phyloP scores from a whole-genome alignment of 768 basidiomycete species.

The Coprinopsis cinerea region DNA sequence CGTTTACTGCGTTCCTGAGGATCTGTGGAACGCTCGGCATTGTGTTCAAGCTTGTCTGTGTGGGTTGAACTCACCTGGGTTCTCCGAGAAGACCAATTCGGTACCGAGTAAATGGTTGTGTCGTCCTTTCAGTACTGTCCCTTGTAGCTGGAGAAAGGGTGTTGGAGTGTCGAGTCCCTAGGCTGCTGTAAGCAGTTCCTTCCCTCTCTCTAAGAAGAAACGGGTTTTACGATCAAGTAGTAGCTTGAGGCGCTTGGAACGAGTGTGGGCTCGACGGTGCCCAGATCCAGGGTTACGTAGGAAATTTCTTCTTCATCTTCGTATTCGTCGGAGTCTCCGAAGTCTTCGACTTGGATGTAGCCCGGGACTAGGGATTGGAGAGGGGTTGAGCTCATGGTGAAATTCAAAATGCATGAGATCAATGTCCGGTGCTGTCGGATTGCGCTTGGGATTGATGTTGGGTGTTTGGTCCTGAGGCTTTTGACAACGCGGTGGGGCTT shows the following conservation, averaged over 20 bases:
- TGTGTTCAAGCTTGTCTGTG: background rate
- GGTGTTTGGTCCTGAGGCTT: no score
- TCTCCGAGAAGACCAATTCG: conserved; percentile 70
- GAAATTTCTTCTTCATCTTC: conserved; percentile 54
- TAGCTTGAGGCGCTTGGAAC: conserved; percentile 67
- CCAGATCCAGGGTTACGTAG: conserved; percentile 74
- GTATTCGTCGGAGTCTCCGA: conserved; percentile 66
- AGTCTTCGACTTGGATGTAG: conserved; percentile 59
- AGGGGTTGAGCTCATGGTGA: no score
- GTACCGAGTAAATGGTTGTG: conserved; percentile 68
- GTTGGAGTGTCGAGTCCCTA: conserved; percentile 76
- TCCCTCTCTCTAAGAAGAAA: background rate
- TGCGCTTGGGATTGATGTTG: no score
- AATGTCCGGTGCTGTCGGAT: no score
- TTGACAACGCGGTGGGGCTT: no score
- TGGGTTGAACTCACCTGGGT: conserved; percentile 39
- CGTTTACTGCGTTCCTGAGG: conserved; percentile 43
- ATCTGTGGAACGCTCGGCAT: conserved; percentile 28
- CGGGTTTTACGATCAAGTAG: conserved; percentile 54
- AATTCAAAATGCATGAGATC: no score
- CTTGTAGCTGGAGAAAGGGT: conserved; percentile 72
- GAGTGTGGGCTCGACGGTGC: conserved; percentile 64
- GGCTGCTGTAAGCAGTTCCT: background rate
- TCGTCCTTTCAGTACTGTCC: conserved; percentile 65
- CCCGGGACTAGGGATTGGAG: conserved; percentile 46